These are phyloP conservation scores for Perilla frutescens DNA, from an alignment of 257 asterid genomes.

Conservation along the genomic window DNA sequence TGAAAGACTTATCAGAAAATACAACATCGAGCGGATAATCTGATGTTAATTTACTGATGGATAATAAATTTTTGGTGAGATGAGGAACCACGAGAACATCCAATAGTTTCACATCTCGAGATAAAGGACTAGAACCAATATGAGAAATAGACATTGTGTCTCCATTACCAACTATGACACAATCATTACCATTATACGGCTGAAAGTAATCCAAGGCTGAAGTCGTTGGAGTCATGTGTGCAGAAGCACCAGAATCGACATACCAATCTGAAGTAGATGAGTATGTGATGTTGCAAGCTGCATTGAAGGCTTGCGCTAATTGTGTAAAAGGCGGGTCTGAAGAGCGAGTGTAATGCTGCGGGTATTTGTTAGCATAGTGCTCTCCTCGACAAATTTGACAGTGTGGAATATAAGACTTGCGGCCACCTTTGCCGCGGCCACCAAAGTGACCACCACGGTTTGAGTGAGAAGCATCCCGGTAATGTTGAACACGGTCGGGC, in stretches of 20 bases:
- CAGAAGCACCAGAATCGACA: too few species aligned
- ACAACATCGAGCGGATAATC: not conserved
- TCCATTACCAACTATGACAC: not conserved
- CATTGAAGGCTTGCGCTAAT: not conserved
- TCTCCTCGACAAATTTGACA: not conserved
- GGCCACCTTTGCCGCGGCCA: too few species aligned
- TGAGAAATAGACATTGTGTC: not conserved
- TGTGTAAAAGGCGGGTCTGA: not conserved
- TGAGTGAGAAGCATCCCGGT: too few species aligned
- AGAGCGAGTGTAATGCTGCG: not conserved
- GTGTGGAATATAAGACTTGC: not conserved
- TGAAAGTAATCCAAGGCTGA: not conserved
- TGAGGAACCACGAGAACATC: constrained; percentile 3
- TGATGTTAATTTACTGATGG: not conserved
- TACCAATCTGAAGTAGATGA: too few species aligned
- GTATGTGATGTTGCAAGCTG: not conserved
- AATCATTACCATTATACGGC: not conserved
- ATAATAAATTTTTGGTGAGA: not conserved
- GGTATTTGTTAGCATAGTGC: not conserved
- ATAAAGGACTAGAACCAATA: not conserved
- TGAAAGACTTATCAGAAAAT: not conserved
- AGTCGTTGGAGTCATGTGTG: too few species aligned
- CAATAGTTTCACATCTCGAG: not conserved
- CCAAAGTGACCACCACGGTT: too few species aligned
- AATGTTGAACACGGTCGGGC: too few species aligned